Conservation (phyloP, 345 rosid genomes). For the Erucastrum elatum region DNA sequence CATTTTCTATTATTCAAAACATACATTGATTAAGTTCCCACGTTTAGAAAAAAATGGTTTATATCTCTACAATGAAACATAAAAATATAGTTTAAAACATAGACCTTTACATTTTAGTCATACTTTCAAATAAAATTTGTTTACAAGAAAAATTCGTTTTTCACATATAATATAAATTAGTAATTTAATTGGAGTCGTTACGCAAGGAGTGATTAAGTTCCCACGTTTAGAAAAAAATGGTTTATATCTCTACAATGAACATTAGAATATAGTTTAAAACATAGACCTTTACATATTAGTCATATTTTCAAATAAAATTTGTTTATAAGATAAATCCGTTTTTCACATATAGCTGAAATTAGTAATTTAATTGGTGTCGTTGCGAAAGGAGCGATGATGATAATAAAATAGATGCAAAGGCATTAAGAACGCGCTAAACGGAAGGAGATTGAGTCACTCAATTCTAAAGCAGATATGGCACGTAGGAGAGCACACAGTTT, state of each 20-base stretch:
- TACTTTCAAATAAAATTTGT: background rate
- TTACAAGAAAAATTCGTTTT: background rate
- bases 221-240: background rate
- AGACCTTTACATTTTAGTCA: background rate
- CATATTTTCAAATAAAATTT: background rate
- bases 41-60: background rate
- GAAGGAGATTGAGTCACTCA: background rate
- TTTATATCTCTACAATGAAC: background rate
- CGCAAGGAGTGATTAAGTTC: background rate
- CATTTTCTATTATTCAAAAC: background rate
- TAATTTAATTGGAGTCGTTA: background rate
- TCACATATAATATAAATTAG: background rate
- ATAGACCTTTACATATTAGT: background rate
- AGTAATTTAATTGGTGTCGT: background rate
- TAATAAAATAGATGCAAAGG: background rate
- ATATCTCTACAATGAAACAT: background rate
- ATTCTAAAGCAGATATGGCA: slow-evolving; percentile 8
- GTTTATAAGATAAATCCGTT: background rate
- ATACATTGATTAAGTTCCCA: background rate
- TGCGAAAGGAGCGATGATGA: background rate
- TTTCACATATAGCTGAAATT: background rate
- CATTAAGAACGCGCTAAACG: slow-evolving; percentile 3
- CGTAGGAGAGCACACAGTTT: slow-evolving; percentile 34
- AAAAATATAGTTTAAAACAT: background rate
- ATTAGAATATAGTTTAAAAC: background rate